A percentile compares a stretch with the other conserved stretches of the same genome.
Evolutionary conservation across 1,139 yeast genomes (phyloP).

Genomic region (Pichia sp.): DNA sequence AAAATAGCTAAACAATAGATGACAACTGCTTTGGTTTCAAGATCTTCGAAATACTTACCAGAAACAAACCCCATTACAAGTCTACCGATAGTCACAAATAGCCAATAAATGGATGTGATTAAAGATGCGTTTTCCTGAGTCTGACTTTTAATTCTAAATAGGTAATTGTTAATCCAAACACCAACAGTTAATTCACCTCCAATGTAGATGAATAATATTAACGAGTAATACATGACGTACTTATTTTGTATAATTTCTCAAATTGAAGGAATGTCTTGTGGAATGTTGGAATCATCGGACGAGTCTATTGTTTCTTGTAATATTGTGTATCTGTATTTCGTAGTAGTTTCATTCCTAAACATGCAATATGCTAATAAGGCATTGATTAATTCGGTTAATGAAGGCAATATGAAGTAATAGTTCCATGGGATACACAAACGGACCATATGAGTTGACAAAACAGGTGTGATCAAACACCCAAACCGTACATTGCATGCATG

Average conservation of each 20-base stretch:
- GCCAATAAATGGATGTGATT: conserved; percentile 65
- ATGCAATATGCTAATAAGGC: conserved; percentile 28
- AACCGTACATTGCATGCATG: conserved; percentile 68
- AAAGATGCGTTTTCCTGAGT: conserved; percentile 51
- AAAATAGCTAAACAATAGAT: conserved; percentile 35
- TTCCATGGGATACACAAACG: conserved; percentile 41
- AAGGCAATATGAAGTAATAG: conserved; percentile 42
- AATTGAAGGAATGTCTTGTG: conserved; percentile 25
- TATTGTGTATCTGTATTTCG: conserved; percentile 46
- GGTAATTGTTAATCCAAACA: conserved; percentile 62
- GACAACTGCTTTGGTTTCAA: conserved; percentile 47
- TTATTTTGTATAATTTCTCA: conserved; percentile 41
- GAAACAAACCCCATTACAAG: conserved; percentile 60
- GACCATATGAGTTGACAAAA: conserved; percentile 27
- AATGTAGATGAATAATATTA: conserved; percentile 54
- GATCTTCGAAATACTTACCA: conserved; percentile 47
- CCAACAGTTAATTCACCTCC: conserved; percentile 74
- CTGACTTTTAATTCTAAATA: conserved; percentile 47
- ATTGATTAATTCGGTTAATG: conserved; percentile 31
- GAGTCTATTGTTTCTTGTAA: conserved; percentile 21
- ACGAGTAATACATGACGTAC: conserved; percentile 47
- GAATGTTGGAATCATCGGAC: conserved; percentile 13
- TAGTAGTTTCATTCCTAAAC: conserved; percentile 54
- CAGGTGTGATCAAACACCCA: conserved; percentile 68
- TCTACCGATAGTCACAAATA: conserved; percentile 63